These are phyloP conservation scores for Tylopilus sp. DNA, from an alignment of 1,284 basidiomycete species.

Conservation along the genomic window DNA sequence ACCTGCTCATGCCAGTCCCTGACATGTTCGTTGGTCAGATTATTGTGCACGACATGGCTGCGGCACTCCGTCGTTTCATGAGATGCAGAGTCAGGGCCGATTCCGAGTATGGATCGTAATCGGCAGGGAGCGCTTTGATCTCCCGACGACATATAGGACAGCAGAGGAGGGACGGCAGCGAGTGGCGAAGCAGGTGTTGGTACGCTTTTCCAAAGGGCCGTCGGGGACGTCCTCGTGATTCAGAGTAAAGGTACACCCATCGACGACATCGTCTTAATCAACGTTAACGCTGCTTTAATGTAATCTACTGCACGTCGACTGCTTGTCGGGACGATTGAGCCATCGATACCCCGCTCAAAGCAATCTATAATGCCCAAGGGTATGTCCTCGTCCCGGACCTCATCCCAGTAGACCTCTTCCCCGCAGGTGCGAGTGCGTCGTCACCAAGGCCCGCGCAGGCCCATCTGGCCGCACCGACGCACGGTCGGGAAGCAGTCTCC, in stretches of 20 bases:
- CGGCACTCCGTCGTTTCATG: conserved; percentile 33
- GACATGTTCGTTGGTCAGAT: conserved; percentile 21
- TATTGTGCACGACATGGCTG: conserved; percentile 29
- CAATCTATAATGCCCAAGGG: conserved; percentile 60
- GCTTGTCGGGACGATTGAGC: too few relatives aligned
- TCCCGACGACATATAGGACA: conserved; percentile 34
- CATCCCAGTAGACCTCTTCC: conserved; percentile 42
- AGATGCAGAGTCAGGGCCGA: conserved; percentile 22
- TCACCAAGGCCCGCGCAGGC: conserved; percentile 56
- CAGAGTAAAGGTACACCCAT: too few relatives aligned
- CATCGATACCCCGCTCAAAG: conserved; percentile 32
- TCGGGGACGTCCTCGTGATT: too few relatives aligned
- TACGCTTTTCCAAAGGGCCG: conserved; percentile 25
- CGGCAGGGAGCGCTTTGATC: conserved; percentile 39
- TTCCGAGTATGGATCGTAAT: conserved; percentile 43
- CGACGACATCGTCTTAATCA: too few relatives aligned
- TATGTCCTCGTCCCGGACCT: conserved; percentile 68
- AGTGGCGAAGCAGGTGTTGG: conserved; percentile 40
- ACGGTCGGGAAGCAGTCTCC: conserved; percentile 82
- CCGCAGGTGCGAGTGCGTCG: conserved; percentile 44
- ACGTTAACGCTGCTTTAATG: too few relatives aligned
- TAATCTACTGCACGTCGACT: too few relatives aligned
- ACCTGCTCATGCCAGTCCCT: too few relatives aligned
- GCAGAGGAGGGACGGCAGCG: conserved; percentile 37
- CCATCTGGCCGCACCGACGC: conserved; percentile 64